Percentiles rank a stretch among this genome's conserved stretches.
phyloP scores from a whole-genome alignment of 352 stramenopile genomes.

The Plasmopara viticola region DNA sequence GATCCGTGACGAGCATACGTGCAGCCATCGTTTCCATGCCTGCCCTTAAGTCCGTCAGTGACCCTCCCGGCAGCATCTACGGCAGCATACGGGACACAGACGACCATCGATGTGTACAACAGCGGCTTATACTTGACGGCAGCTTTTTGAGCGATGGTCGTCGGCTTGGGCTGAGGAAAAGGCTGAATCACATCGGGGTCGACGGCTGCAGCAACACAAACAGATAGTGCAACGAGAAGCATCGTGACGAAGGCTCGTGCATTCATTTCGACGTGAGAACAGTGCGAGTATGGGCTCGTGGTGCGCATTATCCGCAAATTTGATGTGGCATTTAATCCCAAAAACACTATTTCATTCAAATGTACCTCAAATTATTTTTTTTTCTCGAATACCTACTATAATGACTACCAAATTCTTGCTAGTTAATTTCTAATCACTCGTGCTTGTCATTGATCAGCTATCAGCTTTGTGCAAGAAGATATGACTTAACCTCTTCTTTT shows the following conservation, averaged over 20 bases:
- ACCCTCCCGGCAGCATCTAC: conserved; percentile 2
- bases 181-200: conserved; percentile 6
- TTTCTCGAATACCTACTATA: too few relatives aligned
- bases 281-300: not conserved
- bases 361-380: too few relatives aligned
- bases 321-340: too few relatives aligned
- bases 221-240: not conserved
- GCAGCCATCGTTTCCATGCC: conserved; percentile 1
- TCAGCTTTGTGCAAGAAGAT: too few relatives aligned
- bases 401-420: too few relatives aligned
- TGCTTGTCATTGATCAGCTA: too few relatives aligned
- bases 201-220: not conserved
- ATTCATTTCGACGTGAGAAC: conserved; percentile 2
- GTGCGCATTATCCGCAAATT: too few relatives aligned
- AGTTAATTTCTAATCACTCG: too few relatives aligned
- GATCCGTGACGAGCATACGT: conserved; percentile 3
- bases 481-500: too few relatives aligned
- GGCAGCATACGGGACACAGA: conserved; percentile 5
- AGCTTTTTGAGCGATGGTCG: conserved; percentile 1
- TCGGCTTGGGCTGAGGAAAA: conserved; percentile 5
- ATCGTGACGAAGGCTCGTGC: not conserved
- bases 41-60: conserved; percentile 1
- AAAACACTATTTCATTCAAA: too few relatives aligned
- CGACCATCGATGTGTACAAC: not conserved
- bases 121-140: conserved; percentile 9